Conservation (phyloP, 495 filamentous ascomycete genomes). For the Pyronema domesticum region DNA sequence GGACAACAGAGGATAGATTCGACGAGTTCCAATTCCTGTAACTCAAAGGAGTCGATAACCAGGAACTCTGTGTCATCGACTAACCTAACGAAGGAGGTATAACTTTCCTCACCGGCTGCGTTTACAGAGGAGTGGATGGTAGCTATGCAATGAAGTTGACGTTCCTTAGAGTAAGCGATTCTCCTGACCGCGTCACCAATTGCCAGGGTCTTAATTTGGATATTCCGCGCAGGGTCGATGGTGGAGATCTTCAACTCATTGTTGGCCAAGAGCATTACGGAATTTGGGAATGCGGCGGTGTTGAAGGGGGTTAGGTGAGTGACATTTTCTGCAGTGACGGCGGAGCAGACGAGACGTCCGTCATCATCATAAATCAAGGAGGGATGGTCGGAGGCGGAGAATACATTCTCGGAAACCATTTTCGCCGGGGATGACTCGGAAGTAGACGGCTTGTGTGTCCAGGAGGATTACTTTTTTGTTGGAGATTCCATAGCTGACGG, state of each 20-base stretch:
- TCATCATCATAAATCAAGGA: constrained; percentile 82
- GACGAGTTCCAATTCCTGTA: constrained; percentile 54
- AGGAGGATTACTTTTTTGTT: constrained; percentile 65
- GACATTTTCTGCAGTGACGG: constrained; percentile 81
- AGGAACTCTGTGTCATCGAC: constrained; percentile 44
- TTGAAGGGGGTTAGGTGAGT: constrained; percentile 68
- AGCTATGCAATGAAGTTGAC: constrained; percentile 72
- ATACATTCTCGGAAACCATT: constrained; percentile 53
- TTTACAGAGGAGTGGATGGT: constrained; percentile 51
- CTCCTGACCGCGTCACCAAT: constrained; percentile 72
- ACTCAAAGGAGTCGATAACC: constrained; percentile 33
- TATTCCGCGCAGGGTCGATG: constrained; percentile 69
- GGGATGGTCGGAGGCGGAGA: constrained; percentile 84
- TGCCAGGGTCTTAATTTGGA: constrained; percentile 61
- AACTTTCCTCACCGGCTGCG: constrained; percentile 33
- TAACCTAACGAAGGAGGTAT: constrained; percentile 21
- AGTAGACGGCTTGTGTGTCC: constrained; percentile 64
- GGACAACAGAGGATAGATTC: constrained; percentile 70
- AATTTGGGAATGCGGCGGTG: constrained; percentile 56
- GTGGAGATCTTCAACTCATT: constrained; percentile 59
- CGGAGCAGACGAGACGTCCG: constrained; percentile 76
- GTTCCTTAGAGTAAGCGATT: constrained; percentile 63
- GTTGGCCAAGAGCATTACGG: constrained; percentile 63
- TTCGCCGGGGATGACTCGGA: constrained; percentile 53
- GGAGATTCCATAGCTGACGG: constrained; percentile 37